Conservation (phyloP, 1,284 basidiomycete genomes). For the Cystobasidiaceae sp. region DNA sequence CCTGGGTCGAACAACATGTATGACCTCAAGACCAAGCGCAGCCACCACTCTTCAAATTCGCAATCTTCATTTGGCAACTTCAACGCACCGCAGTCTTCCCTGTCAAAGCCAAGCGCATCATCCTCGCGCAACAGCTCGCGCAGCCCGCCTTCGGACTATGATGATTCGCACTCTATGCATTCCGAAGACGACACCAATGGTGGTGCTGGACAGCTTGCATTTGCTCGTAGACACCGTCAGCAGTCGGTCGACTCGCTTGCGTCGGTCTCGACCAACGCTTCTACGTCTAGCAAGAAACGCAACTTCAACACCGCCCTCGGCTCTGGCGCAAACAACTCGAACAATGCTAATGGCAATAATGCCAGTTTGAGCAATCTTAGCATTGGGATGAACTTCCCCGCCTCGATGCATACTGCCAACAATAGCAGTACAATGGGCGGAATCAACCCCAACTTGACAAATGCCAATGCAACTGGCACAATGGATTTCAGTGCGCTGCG, state of each 20-base stretch:
- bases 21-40: constrained; percentile 22
- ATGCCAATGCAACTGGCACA: no score
- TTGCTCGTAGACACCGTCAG: constrained; percentile 16
- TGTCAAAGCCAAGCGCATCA: not conserved
- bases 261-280: constrained; percentile 27
- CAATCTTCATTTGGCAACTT: not conserved
- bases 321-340: no score
- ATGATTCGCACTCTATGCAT: not conserved
- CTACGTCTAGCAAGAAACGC: constrained; percentile 22
- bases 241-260: constrained; percentile 27
- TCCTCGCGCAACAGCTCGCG: not conserved
- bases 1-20: not conserved
- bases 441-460: no score
- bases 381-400: no score
- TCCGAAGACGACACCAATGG: constrained; percentile 14
- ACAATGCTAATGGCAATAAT: no score
- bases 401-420: no score
- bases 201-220: not conserved
- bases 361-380: no score
- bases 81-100: not conserved
- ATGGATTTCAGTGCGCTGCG: no score
- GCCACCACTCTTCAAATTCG: not conserved
- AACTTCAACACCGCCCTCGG: constrained; percentile 23
- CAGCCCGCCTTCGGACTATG: constrained; percentile 21
- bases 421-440: no score